Evolutionary conservation across 768 basidiomycete genomes (phyloP).

Genomic region (Lentinula edodes): DNA sequence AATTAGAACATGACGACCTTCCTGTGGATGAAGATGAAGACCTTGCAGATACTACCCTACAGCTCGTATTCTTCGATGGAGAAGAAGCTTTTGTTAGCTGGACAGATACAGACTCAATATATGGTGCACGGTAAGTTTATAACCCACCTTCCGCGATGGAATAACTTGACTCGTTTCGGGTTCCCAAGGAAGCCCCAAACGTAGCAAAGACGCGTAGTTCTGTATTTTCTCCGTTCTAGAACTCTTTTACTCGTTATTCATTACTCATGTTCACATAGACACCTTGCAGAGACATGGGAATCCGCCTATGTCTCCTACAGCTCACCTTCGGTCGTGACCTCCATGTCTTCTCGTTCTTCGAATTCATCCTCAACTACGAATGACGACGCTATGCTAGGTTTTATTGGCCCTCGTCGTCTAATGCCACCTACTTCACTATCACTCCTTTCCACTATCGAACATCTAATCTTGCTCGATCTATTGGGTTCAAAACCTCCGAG

Average conservation of each 20-base stretch:
- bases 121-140: conserved; percentile 76
- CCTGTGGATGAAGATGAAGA: conserved; percentile 62
- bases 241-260: not conserved
- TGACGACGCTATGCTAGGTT: not conserved
- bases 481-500: conserved; percentile 54
- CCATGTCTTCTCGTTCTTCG: not conserved
- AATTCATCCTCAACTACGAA: conserved; percentile 18
- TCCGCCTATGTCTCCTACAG: conserved; percentile 59
- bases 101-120: conserved; percentile 87
- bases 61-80: conserved; percentile 94
- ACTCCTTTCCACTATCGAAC: conserved; percentile 76
- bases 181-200: too few relatives aligned
- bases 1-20: conserved; percentile 41
- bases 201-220: not conserved
- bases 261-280: conserved; percentile 37
- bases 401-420: conserved; percentile 16
- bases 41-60: conserved; percentile 77
- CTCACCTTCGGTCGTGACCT: conserved; percentile 6
- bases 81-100: conserved; percentile 94
- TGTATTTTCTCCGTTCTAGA: not conserved
- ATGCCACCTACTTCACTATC: conserved; percentile 42
- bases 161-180: too few relatives aligned
- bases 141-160: too few relatives aligned
- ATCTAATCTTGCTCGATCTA: conserved; percentile 89
- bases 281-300: conserved; percentile 85